phyloP scores from a whole-genome alignment of 1,284 basidiomycete species.

The Puccinia horiana region DNA sequence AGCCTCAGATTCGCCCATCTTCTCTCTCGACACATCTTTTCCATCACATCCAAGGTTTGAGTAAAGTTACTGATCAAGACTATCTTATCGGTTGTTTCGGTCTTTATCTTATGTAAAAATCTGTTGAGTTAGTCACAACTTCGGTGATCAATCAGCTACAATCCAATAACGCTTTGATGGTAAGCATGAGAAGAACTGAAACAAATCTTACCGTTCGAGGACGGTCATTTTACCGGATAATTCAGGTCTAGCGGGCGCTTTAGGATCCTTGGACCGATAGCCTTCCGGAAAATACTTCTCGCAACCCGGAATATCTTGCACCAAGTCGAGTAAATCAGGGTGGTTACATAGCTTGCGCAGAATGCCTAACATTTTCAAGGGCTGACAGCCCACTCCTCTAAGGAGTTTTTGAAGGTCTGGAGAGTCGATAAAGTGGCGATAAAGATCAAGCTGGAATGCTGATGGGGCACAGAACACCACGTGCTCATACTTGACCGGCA shows the following conservation, averaged over 20 bases:
- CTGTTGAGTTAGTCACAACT: conserved; percentile 60
- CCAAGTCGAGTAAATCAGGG: conserved; percentile 85
- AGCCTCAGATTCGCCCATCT: conserved; percentile 91
- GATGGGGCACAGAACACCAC: conserved; percentile 95
- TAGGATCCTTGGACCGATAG: conserved; percentile 65
- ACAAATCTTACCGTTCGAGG: conserved; percentile 71
- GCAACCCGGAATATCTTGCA: conserved; percentile 80
- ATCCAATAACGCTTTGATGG: no score
- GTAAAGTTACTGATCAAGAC: conserved; percentile 99
- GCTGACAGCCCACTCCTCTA: conserved; percentile 86
- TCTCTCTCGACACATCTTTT: conserved; percentile 71
- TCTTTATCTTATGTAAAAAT: conserved; percentile 78
- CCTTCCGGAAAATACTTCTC: conserved; percentile 81
- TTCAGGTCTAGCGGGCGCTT: conserved; percentile 62
- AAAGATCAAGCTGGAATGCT: conserved; percentile 82
- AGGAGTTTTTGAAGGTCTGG: conserved; percentile 90
- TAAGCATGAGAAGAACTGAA: background rate
- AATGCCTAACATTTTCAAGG: conserved; percentile 93
- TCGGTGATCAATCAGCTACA: background rate
- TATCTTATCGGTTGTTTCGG: conserved; percentile 90
- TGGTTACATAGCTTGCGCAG: conserved; percentile 98
- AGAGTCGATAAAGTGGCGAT: conserved; percentile 88
- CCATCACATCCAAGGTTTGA: conserved; percentile 91
- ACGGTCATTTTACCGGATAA: conserved; percentile 86
- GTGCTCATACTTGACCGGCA: conserved; percentile 98